Conservation (phyloP, 176 grass and related monocot genomes). For the Triticum timopheevii region DNA sequence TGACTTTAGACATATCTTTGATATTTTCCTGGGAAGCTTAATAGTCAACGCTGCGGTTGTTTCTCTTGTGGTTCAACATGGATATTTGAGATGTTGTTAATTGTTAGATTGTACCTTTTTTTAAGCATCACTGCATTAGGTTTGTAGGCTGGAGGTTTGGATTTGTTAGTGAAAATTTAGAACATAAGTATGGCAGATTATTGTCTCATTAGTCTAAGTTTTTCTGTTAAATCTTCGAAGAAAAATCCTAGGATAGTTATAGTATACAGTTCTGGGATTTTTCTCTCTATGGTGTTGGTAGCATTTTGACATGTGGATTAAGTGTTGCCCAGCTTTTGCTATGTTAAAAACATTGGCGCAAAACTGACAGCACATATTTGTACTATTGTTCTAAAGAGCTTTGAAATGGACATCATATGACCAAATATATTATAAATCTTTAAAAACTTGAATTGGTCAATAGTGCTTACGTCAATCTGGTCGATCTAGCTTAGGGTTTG, state of each 20-base stretch:
- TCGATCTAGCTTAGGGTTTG: slow-evolving; percentile 5
- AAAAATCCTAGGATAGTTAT: not conserved
- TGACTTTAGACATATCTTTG: not conserved
- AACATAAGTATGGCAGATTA: not conserved
- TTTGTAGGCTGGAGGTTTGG: not conserved
- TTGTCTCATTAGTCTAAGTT: not conserved
- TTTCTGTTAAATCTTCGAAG: not conserved
- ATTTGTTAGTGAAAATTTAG: not conserved
- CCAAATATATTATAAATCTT: not conserved
- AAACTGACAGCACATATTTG: not conserved
- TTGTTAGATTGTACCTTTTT: not conserved
- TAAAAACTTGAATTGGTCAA: not conserved
- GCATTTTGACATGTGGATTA: not conserved
- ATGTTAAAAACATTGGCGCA: not conserved
- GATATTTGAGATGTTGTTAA: not conserved
- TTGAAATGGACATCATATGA: not conserved
- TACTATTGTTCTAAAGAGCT: not conserved
- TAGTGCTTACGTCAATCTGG: not conserved
- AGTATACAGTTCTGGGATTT: not conserved
- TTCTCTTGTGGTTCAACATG: not conserved
- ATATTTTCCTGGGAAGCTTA: too few relatives aligned
- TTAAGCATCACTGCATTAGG: not conserved
- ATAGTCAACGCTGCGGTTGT: too few relatives aligned
- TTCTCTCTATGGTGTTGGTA: not conserved
- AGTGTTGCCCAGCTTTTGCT: not conserved